phyloP scores from a whole-genome alignment of 176 grass and related monocot species.

The Calamus simplicifolius region DNA sequence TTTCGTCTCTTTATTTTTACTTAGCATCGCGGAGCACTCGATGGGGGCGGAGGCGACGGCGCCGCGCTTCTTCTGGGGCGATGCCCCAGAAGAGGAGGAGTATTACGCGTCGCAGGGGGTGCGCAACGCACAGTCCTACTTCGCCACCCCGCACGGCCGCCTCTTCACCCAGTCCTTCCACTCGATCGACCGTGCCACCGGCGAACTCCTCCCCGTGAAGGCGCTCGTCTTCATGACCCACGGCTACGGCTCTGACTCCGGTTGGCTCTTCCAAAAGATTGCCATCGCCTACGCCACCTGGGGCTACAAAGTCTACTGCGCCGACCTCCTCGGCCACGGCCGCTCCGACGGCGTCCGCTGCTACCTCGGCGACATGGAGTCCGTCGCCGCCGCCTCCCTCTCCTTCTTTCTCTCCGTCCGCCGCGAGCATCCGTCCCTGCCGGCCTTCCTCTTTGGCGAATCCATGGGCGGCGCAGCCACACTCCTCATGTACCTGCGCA shows the following conservation, averaged over 20 bases:
- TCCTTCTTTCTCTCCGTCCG: constrained; percentile 59
- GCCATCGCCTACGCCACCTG: constrained; percentile 48
- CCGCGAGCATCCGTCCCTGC: constrained; percentile 22
- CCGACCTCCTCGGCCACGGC: constrained; percentile 65
- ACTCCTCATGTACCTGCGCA: constrained; percentile 51
- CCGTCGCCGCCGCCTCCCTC: constrained; percentile 42
- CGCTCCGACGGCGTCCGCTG: constrained; percentile 58
- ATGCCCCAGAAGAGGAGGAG: constrained; percentile 43
- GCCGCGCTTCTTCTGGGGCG: constrained; percentile 54
- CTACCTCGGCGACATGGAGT: constrained; percentile 64
- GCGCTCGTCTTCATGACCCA: constrained; percentile 50
- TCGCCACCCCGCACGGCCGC: constrained; percentile 42
- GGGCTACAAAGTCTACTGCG: constrained; percentile 66
- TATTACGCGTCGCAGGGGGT: constrained; percentile 52
- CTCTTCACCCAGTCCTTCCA: constrained; percentile 71
- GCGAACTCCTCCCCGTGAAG: constrained; percentile 29
- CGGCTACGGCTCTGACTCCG: constrained; percentile 59
- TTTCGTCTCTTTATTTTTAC: not conserved
- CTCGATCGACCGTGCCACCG: constrained; percentile 25
- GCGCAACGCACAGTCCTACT: constrained; percentile 40
- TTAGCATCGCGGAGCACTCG: not conserved
- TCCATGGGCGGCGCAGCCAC: constrained; percentile 70
- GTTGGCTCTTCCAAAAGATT: constrained; percentile 61
- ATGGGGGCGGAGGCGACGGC: not conserved
- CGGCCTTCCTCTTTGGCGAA: constrained; percentile 62